phyloP scores from a whole-genome alignment of 345 rosid species.

The Cardamine resedifolia region DNA sequence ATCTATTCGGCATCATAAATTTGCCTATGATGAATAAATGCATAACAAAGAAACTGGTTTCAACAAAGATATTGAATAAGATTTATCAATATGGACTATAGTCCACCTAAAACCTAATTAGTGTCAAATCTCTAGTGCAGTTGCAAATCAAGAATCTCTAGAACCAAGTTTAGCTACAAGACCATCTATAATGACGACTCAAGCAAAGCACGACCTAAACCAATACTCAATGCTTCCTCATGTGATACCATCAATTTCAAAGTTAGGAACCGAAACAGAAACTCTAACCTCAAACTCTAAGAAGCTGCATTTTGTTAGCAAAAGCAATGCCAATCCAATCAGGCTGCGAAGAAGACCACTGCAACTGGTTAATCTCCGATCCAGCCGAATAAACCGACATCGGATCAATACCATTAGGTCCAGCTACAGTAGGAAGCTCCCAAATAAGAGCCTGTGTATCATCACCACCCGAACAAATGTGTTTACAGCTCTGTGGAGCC shows the following conservation, averaged over 20 bases:
- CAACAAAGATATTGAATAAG: neutral
- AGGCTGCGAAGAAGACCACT: conserved; percentile 82
- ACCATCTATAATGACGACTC: neutral
- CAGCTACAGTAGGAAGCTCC: conserved; percentile 93
- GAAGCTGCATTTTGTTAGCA: conserved; percentile 81
- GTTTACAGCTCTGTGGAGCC: conserved; percentile 82
- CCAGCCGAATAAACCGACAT: conserved; percentile 80
- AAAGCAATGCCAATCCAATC: conserved; percentile 95
- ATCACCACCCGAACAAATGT: conserved; percentile 88
- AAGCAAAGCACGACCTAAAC: neutral
- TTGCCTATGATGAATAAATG: neutral
- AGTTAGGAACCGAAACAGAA: neutral
- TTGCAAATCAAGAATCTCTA: conserved; percentile 4
- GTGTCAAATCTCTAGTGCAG: neutral
- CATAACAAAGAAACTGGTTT: neutral
- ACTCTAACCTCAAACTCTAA: conserved; percentile 67
- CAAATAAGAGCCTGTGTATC: conserved; percentile 82
- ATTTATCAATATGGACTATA: neutral
- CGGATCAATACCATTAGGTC: conserved; percentile 93
- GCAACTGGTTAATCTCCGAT: conserved; percentile 88
- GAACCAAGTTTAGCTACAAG: neutral
- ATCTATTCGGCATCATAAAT: neutral
- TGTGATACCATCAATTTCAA: neutral
- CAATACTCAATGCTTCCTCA: neutral
- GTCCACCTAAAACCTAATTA: neutral